phyloP scores from a whole-genome alignment of 208 protist genomes.

The Trichomonas vaginalis region DNA sequence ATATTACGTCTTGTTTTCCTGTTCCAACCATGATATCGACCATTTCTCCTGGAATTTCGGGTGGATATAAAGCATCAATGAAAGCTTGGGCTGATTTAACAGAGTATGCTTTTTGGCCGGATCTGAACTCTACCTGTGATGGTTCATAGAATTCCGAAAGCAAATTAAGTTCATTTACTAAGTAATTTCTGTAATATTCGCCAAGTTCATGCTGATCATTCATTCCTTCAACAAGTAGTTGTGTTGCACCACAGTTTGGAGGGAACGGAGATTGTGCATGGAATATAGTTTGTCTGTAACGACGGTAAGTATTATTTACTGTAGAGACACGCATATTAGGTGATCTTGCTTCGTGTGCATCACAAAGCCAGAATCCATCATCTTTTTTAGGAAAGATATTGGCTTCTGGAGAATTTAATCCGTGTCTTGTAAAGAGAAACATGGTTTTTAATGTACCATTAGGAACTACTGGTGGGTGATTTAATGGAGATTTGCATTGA shows the following conservation, averaged over 20 bases:
- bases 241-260: background rate
- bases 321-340: background rate
- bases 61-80: background rate
- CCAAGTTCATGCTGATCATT: background rate
- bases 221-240: background rate
- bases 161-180: background rate
- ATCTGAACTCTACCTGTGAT: background rate
- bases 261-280: background rate
- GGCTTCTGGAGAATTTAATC: background rate
- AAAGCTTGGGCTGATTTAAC: background rate
- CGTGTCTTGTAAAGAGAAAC: background rate
- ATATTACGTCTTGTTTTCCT: background rate
- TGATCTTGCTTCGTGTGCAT: background rate
- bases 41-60: background rate
- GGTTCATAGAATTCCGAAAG: background rate
- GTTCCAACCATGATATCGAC: background rate
- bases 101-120: background rate
- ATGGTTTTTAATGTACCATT: background rate
- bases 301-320: background rate
- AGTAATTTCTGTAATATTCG: background rate
- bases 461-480: background rate
- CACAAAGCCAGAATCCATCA: background rate
- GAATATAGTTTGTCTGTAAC: background rate
- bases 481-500: background rate
- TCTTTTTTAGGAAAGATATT: background rate